Conservation (phyloP, 139 green algal species). For the Chlorella sp. region DNA sequence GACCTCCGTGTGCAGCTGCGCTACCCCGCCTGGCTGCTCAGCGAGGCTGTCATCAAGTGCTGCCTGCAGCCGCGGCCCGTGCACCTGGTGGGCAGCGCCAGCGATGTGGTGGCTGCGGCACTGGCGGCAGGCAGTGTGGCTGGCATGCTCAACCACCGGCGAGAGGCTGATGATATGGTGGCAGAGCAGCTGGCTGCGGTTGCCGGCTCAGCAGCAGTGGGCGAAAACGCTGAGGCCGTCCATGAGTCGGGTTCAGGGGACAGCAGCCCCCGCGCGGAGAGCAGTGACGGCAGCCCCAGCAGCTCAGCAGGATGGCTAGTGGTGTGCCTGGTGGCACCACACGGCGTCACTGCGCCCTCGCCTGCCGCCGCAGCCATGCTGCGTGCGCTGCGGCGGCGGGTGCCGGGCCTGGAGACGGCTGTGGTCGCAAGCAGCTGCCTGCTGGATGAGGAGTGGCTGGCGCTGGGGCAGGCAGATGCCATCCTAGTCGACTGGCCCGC, state of each 20-base stretch:
- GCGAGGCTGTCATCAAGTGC: background rate
- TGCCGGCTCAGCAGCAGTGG: no score
- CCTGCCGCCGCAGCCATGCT: background rate
- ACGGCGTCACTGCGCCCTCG: background rate
- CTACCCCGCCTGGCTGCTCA: slow-evolving; percentile 39
- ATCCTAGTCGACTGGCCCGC: slow-evolving; percentile 3
- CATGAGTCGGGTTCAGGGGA: background rate
- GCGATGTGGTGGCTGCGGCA: slow-evolving; percentile 9
- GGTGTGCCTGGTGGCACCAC: background rate
- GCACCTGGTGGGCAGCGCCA: slow-evolving; percentile 21
- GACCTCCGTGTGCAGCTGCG: slow-evolving; percentile 31
- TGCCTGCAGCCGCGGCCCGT: slow-evolving; percentile 17
- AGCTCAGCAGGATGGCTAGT: background rate
- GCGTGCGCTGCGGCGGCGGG: slow-evolving; percentile 1
- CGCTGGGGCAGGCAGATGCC: background rate
- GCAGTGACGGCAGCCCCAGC: background rate
- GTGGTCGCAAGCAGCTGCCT: background rate
- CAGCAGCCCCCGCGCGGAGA: no score
- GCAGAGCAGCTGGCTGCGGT: background rate
- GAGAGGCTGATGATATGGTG: slow-evolving; percentile 4
- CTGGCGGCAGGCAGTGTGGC: slow-evolving; percentile 26
- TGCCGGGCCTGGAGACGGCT: background rate
- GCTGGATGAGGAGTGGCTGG: slow-evolving; percentile 16
- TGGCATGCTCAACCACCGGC: slow-evolving; percentile 22
- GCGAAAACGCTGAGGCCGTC: no score